A percentile compares a stretch with the other conserved stretches of the same genome.
Evolutionary conservation across 2,329 filamentous ascomycete species (phyloP).

Genomic region (Alternaria sp.): DNA sequence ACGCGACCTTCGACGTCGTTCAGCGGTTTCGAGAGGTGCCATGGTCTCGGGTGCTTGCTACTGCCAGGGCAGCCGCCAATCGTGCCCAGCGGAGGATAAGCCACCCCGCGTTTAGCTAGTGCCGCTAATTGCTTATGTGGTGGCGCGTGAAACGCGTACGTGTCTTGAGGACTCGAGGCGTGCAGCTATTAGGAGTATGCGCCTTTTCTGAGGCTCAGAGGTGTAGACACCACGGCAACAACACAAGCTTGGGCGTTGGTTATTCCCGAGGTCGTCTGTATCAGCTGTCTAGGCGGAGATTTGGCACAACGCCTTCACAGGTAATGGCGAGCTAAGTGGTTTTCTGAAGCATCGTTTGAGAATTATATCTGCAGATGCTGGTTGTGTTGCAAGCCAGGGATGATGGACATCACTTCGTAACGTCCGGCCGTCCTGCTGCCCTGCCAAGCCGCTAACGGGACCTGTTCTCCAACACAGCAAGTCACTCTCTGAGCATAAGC

Average conservation of each 20-base stretch:
- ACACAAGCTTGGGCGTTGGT: background rate
- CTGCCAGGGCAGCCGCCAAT: conserved; percentile 7
- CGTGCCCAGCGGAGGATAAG: background rate
- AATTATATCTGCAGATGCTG: background rate
- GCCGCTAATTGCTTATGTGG: conserved; percentile 6
- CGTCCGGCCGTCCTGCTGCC: background rate
- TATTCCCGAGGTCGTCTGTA: background rate
- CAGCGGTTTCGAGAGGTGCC: background rate
- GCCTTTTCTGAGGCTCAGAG: background rate
- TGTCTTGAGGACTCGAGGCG: background rate
- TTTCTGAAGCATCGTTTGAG: background rate
- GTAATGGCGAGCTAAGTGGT: background rate
- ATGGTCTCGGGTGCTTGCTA: background rate
- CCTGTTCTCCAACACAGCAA: background rate
- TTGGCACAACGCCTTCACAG: background rate
- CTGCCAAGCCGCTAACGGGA: conserved; percentile 1
- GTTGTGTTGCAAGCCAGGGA: background rate
- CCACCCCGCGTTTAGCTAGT: conserved; percentile 2
- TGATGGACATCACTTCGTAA: background rate
- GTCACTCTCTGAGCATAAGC: background rate
- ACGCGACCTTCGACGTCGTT: background rate
- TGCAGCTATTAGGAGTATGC: background rate
- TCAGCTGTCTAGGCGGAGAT: background rate
- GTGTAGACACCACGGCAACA: background rate
- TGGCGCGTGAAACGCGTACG: conserved; percentile 5